Conservation (phyloP, 2,329 filamentous ascomycete genomes). For the Cytospora leucostoma region DNA sequence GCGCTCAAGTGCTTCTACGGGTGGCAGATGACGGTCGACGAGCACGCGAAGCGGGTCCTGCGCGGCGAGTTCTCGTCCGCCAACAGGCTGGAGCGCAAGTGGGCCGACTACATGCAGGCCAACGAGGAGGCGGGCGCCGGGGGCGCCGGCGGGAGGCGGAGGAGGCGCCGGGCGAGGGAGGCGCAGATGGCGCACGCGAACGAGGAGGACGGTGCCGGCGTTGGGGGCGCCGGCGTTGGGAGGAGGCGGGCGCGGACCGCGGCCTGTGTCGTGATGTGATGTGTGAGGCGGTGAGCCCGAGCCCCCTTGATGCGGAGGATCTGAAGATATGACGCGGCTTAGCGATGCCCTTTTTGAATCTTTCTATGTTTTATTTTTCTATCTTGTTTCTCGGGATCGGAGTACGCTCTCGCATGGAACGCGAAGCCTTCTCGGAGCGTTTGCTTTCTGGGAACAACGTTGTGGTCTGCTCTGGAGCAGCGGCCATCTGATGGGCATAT, state of each 20-base stretch:
- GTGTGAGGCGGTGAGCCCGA: slow-evolving; percentile 27
- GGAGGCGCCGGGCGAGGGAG: slow-evolving; percentile 77
- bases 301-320: not conserved
- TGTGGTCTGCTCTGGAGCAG: not conserved
- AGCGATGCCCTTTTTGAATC: not conserved
- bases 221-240: slow-evolving; percentile 59
- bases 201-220: slow-evolving; percentile 68
- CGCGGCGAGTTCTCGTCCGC: slow-evolving; percentile 75
- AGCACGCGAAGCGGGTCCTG: slow-evolving; percentile 85
- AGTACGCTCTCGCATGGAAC: not conserved
- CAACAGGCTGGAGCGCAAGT: slow-evolving; percentile 80
- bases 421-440: not conserved
- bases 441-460: not conserved
- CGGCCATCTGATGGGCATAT: not conserved
- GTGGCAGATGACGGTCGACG: slow-evolving; percentile 92
- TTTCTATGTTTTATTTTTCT: no score
- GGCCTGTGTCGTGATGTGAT: slow-evolving; percentile 33
- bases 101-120: slow-evolving; percentile 92
- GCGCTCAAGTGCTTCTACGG: slow-evolving; percentile 91
- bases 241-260: slow-evolving; percentile 46
- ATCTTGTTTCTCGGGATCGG: not conserved
- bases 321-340: not conserved
- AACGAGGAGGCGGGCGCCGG: slow-evolving; percentile 77
- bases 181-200: slow-evolving; percentile 78
- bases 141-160: slow-evolving; percentile 66